A percentile compares a stretch with the other conserved stretches of the same genome.
Conservation (phyloP, 208 protist genomes). For the Acanthamoeba royreba region DNA sequence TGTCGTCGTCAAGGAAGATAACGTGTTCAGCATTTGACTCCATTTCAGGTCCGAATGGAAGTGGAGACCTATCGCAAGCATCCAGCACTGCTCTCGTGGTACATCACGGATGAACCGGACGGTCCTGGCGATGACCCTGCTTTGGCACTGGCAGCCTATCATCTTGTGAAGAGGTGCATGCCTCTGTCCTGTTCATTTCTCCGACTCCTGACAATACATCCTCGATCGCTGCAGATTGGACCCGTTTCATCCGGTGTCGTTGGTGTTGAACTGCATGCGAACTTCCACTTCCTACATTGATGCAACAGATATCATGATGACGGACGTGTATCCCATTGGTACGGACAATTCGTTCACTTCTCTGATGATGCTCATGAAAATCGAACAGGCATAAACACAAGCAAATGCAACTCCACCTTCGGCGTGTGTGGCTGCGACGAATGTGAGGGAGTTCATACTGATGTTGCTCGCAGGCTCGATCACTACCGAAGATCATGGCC, state of each 20-base stretch:
- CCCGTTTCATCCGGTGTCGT: neutral
- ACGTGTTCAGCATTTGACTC: neutral
- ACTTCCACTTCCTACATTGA: neutral
- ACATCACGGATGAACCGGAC: neutral
- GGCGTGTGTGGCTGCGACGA: neutral
- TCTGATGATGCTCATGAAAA: too few species aligned
- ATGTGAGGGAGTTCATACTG: neutral
- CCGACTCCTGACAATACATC: neutral
- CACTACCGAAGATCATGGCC: neutral
- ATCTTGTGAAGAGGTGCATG: neutral
- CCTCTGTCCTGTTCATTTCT: neutral
- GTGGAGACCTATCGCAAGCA: neutral
- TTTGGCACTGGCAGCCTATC: neutral
- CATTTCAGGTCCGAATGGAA: neutral
- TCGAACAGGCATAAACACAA: neutral
- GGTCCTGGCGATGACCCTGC: neutral
- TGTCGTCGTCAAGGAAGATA: too few species aligned
- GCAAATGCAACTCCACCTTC: neutral
- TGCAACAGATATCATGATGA: neutral
- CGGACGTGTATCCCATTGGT: neutral
- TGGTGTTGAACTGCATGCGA: neutral
- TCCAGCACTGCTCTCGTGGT: neutral
- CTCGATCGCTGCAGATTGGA: neutral
- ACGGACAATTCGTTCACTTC: neutral
- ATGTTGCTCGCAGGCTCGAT: neutral